These are phyloP conservation scores for Glycine latifolia DNA, from an alignment of 306 rosid genomes.

Conservation along the genomic window DNA sequence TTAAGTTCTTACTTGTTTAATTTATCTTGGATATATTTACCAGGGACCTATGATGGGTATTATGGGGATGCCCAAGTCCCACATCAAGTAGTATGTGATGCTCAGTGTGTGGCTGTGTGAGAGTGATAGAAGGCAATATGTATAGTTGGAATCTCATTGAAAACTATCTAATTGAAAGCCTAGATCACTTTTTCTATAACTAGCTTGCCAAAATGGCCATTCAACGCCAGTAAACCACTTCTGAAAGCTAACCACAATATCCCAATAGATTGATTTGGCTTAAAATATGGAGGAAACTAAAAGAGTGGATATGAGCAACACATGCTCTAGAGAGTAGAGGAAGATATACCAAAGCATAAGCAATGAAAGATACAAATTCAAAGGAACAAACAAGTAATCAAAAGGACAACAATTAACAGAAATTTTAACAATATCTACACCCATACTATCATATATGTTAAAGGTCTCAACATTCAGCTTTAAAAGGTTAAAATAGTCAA, in stretches of 20 bases:
- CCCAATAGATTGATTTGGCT: background rate
- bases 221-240: constrained; percentile 1
- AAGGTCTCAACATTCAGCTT: background rate
- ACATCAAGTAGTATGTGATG: too few relatives aligned
- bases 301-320: background rate
- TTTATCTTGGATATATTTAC: too few relatives aligned
- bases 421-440: background rate
- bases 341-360: constrained; percentile 1
- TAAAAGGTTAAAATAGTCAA: background rate
- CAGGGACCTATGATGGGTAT: too few relatives aligned
- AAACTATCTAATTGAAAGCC: constrained; percentile 13
- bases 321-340: background rate
- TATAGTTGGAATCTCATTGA: background rate
- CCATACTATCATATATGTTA: background rate
- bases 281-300: background rate
- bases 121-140: background rate
- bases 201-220: background rate
- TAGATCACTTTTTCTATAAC: background rate
- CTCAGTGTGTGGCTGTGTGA: background rate
- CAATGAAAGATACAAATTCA: background rate
- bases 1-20: too few relatives aligned
- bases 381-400: background rate
- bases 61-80: too few relatives aligned
- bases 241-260: background rate
- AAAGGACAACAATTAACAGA: background rate